Percentiles rank a stretch among this genome's conserved stretches.
phyloP scores from a whole-genome alignment of 2,329 filamentous ascomycete genomes.

The Neurospora crassa region DNA sequence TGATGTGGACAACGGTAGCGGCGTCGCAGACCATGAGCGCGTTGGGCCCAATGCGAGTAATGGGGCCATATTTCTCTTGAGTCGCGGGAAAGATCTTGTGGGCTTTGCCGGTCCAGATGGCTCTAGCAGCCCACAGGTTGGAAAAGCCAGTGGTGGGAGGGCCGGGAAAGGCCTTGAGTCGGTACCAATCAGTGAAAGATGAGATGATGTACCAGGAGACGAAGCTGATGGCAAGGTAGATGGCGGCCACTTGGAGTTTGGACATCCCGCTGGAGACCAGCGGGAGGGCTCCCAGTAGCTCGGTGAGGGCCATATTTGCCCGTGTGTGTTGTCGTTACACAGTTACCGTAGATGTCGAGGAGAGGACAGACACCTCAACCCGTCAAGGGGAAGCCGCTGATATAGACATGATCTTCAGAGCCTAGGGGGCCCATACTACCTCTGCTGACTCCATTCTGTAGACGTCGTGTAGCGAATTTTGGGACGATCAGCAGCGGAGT shows the following conservation, averaged over 20 bases:
- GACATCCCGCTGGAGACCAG: not conserved
- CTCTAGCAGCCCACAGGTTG: conserved; percentile 19
- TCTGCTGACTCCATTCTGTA: not conserved
- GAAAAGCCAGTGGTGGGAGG: conserved; percentile 19
- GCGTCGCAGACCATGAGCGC: conserved; percentile 19
- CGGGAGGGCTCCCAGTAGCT: not conserved
- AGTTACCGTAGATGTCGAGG: not conserved
- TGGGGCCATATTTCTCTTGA: conserved; percentile 20
- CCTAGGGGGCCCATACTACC: not conserved
- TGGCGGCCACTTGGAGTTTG: not conserved
- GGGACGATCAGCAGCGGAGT: not conserved
- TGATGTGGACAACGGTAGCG: conserved; percentile 19
- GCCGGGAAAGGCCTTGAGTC: conserved; percentile 20
- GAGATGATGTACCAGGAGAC: not conserved
- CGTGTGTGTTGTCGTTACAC: not conserved
- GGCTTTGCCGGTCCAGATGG: conserved; percentile 11
- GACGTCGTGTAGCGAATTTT: not conserved
- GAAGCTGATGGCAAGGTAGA: not conserved
- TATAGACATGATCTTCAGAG: not conserved
- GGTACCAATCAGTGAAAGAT: conserved; percentile 14
- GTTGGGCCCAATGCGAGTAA: conserved; percentile 22
- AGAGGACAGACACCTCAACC: not conserved
- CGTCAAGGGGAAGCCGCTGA: not conserved
- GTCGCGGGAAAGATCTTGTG: conserved; percentile 13
- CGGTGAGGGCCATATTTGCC: not conserved